Evolutionary conservation across 2,329 filamentous ascomycete genomes (phyloP), one percentile per base, ranked within the genome.

Genomic region (Penicillium verrucosum): DNA sequence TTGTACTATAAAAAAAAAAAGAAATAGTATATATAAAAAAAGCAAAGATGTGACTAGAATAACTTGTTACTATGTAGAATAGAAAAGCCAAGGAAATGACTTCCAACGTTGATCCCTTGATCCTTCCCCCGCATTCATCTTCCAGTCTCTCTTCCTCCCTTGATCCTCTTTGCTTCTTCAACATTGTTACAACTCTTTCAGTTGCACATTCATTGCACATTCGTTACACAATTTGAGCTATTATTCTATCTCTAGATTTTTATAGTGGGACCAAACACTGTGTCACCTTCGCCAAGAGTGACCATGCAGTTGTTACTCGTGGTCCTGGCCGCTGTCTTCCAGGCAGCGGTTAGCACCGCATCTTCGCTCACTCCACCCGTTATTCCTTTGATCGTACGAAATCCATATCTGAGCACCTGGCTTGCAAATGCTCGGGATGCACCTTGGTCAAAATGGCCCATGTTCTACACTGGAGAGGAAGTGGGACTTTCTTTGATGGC

Each of bases 381-480:
- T 1, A 81, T 89, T 38, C 89, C 90, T 18, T 74, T 94, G 48
- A 87, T 88, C 32, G 89, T 93, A 44, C 85, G 85, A 57, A 89
- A 86, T 37, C 90, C 90, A 1, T 94, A 93, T 67, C 77, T 94
- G 5, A 91, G 85, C 69, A 83, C 85, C n/a, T 91, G 89, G 88
- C 78, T 89, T 41, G 66, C 82, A 73, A 81, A 77, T 90, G 89
- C 90, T 40, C 82, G 91, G 63, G 82, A 88, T 54, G 81, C 81
- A 44, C 91, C 91, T 2, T 95, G 90, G 90, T 82, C 85, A 52
- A 83, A 85, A 75, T 96, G 91, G 91, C 91, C 91, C 25, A 93
- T 93, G 72, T 92, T 92, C 72, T 92, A 87, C 81, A 89, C 87
- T 7, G 89, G 89, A 34, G 80, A 85, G 66, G 81, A 87, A 76